Evolutionary conservation across 495 filamentous ascomycete genomes (phyloP).

Genomic region (Parathielavia hyrcaniae): DNA sequence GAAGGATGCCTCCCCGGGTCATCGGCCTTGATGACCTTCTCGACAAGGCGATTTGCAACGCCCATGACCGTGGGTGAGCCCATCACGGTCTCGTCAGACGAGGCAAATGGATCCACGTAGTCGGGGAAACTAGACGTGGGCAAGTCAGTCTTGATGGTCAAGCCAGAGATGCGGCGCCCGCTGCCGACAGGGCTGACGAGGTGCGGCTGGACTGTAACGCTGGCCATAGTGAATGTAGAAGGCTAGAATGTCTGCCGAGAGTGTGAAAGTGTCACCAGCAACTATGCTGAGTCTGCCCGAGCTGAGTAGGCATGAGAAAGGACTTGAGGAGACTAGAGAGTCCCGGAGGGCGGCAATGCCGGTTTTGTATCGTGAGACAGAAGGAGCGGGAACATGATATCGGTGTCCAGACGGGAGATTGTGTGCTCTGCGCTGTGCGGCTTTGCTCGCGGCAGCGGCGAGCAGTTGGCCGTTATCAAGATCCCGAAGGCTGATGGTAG

Average conservation of each 20-base stretch:
- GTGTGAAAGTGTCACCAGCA: slow-evolving; percentile 1
- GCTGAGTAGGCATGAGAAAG: background rate
- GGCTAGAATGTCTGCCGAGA: background rate
- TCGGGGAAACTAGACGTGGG: slow-evolving; percentile 37
- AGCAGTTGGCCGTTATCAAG: slow-evolving; percentile 20
- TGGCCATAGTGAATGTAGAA: slow-evolving; percentile 22
- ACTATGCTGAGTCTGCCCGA: background rate
- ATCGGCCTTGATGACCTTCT: slow-evolving; percentile 28
- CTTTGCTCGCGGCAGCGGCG: slow-evolving; percentile 6
- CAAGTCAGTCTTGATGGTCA: slow-evolving; percentile 44
- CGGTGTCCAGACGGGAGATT: background rate
- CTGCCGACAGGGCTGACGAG: slow-evolving; percentile 18
- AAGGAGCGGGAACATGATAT: slow-evolving; percentile 7
- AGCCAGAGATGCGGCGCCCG: slow-evolving; percentile 29
- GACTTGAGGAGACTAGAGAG: background rate
- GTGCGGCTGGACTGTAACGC: slow-evolving; percentile 16
- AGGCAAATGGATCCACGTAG: slow-evolving; percentile 36
- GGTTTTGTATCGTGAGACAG: slow-evolving; percentile 6
- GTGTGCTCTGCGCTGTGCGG: background rate
- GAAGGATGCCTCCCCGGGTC: slow-evolving; percentile 56
- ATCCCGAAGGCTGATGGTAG: slow-evolving; percentile 14
- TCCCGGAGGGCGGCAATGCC: background rate
- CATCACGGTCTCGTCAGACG: slow-evolving; percentile 33
- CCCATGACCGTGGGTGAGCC: slow-evolving; percentile 20
- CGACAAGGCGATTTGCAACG: slow-evolving; percentile 34